These are phyloP conservation scores for Yarrowia osloensis DNA, from an alignment of 805 yeast genomes.

Conservation along the genomic window DNA sequence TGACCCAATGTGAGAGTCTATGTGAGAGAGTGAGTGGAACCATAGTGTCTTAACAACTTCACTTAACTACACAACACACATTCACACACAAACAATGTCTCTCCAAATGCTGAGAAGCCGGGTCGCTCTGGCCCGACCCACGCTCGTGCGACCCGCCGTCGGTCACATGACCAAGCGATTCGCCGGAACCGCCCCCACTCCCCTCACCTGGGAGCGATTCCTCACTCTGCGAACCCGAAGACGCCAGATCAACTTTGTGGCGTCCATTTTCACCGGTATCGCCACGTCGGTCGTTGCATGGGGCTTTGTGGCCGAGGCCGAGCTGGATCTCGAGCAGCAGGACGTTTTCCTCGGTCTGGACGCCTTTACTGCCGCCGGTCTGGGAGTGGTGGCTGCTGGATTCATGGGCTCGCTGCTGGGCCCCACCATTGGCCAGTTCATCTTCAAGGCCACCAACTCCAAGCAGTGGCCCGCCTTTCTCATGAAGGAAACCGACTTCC, in stretches of 20 bases:
- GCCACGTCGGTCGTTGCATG: constrained; percentile 69
- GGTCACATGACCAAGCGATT: constrained; percentile 27
- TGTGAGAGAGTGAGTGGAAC: background rate
- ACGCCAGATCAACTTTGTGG: constrained; percentile 64
- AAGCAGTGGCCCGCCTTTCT: constrained; percentile 38
- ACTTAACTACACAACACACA: background rate
- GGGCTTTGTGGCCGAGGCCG: constrained; percentile 74
- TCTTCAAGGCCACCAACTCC: constrained; percentile 52
- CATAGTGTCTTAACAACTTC: background rate
- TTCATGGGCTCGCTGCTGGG: constrained; percentile 80
- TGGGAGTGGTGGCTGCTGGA: constrained; percentile 71
- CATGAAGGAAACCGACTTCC: constrained; percentile 68
- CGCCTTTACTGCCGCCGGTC: constrained; percentile 77
- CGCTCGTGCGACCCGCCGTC: constrained; percentile 9
- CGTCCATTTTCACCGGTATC: constrained; percentile 69
- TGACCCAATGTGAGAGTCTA: background rate
- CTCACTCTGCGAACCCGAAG: constrained; percentile 73
- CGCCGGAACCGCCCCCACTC: constrained; percentile 26
- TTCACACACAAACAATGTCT: background rate
- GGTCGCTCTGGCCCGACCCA: constrained; percentile 16
- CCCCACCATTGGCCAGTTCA: constrained; percentile 71
- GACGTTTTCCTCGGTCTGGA: constrained; percentile 85
- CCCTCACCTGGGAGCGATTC: constrained; percentile 76
- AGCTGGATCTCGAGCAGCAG: constrained; percentile 71
- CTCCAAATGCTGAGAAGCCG: constrained; percentile 22